These are phyloP conservation scores for Lentithecium fluviatile DNA, from an alignment of 495 filamentous ascomycete species.

Conservation along the genomic window DNA sequence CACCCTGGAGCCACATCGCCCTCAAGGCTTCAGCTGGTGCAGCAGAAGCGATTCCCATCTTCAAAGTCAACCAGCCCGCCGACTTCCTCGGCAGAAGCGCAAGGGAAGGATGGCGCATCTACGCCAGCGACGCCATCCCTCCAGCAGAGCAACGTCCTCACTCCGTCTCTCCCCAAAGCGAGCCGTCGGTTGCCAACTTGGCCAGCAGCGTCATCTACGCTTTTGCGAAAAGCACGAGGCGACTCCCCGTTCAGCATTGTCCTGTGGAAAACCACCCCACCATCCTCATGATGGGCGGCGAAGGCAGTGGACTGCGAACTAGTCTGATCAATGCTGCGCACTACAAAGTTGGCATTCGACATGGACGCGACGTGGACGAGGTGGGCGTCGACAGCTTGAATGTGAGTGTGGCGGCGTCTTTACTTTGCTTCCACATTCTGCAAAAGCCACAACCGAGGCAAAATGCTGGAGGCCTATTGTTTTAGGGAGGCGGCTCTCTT, in stretches of 20 bases:
- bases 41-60: constrained; percentile 70
- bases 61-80: constrained; percentile 61
- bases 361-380: constrained; percentile 43
- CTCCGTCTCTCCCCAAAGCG: neutral
- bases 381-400: constrained; percentile 75
- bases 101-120: constrained; percentile 76
- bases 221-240: constrained; percentile 13
- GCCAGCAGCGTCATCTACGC: constrained; percentile 15
- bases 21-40: constrained; percentile 88
- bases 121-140: constrained; percentile 49
- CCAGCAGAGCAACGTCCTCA: neutral
- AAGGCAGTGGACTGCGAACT: constrained; percentile 69
- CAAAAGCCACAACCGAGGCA: constrained; percentile 35
- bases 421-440: constrained; percentile 68
- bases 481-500: neutral
- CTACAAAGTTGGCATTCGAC: constrained; percentile 55
- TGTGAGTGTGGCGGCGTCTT: constrained; percentile 77
- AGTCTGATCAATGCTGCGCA: constrained; percentile 65
- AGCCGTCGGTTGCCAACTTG: neutral
- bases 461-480: constrained; percentile 21
- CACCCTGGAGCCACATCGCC: constrained; percentile 68
- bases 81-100: constrained; percentile 68
- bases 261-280: constrained; percentile 63
- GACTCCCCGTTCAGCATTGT: constrained; percentile 14
- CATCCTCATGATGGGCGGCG: constrained; percentile 78